Evolutionary conservation across 306 rosid species (phyloP).

Genomic region (Vicia faba): DNA sequence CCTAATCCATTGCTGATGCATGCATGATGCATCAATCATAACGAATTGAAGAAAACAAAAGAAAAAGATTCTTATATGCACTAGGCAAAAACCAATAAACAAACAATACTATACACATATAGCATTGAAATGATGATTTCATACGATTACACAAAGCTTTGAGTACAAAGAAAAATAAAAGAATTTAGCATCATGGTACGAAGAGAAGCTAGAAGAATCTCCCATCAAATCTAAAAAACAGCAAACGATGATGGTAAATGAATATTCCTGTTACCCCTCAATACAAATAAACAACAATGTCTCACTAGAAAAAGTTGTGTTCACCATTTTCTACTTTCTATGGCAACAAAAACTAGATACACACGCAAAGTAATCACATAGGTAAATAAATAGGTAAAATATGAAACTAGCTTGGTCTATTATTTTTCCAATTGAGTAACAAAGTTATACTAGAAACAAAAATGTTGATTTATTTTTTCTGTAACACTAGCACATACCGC

Average conservation of each 20-base stretch:
- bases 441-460: slow-evolving; percentile 36
- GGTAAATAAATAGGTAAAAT: neutral
- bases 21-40: slow-evolving; percentile 35
- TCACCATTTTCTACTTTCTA: slow-evolving; percentile 40
- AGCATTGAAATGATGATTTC: slow-evolving; percentile 37
- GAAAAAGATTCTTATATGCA: slow-evolving; percentile 14
- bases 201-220: slow-evolving; percentile 38
- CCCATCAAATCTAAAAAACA: slow-evolving; percentile 36
- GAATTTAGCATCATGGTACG: slow-evolving; percentile 30
- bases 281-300: slow-evolving; percentile 41
- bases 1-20: slow-evolving; percentile 32
- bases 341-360: slow-evolving; percentile 5
- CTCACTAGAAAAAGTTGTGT: slow-evolving; percentile 34
- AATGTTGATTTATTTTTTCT: slow-evolving; percentile 1
- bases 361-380: slow-evolving; percentile 2
- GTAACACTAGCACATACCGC: slow-evolving; percentile 45
- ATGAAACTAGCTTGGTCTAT: neutral
- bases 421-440: slow-evolving; percentile 26
- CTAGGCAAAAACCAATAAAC: slow-evolving; percentile 9
- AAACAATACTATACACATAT: slow-evolving; percentile 4
- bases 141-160: neutral
- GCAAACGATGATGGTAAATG: slow-evolving; percentile 26
- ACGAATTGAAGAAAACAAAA: slow-evolving; percentile 24
- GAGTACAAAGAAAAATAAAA: slow-evolving; percentile 16
- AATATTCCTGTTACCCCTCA: slow-evolving; percentile 42